Conservation (phyloP, 208 protist genomes). For the Acanthamoeba triangularis region DNA sequence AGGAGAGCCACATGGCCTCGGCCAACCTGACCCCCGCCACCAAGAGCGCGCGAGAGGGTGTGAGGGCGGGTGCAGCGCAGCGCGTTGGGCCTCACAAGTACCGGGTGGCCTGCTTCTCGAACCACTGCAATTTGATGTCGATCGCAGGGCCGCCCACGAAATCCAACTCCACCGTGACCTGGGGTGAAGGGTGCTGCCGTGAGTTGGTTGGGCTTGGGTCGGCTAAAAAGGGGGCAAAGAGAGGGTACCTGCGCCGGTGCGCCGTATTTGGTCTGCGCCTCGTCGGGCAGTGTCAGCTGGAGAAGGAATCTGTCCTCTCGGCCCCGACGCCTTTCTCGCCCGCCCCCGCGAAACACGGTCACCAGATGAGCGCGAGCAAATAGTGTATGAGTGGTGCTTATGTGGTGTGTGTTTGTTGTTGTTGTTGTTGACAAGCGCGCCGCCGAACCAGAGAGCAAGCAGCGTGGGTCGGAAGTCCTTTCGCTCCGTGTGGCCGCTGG, state of each 20-base stretch:
- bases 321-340: not conserved
- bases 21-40: no score
- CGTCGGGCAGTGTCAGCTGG: not conserved
- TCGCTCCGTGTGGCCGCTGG: not conserved
- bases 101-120: conserved; percentile 4
- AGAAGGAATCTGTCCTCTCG: not conserved
- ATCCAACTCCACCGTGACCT: not conserved
- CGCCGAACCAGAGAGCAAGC: not conserved
- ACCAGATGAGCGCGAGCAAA: not conserved
- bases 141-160: not conserved
- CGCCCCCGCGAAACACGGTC: no score
- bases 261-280: conserved; percentile 13
- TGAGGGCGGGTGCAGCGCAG: no score
- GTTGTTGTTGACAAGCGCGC: not conserved
- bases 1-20: conserved; percentile 52
- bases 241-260: not conserved
- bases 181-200: no score
- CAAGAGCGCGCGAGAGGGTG: no score
- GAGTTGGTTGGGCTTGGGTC: no score
- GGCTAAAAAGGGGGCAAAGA: no score
- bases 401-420: no score
- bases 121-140: not conserved
- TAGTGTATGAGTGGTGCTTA: no score
- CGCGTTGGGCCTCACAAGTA: no score
- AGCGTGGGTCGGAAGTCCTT: not conserved